These are phyloP conservation scores for Speleostelium caveatum DNA, from an alignment of 78 protist genomes.

Conservation along the genomic window DNA sequence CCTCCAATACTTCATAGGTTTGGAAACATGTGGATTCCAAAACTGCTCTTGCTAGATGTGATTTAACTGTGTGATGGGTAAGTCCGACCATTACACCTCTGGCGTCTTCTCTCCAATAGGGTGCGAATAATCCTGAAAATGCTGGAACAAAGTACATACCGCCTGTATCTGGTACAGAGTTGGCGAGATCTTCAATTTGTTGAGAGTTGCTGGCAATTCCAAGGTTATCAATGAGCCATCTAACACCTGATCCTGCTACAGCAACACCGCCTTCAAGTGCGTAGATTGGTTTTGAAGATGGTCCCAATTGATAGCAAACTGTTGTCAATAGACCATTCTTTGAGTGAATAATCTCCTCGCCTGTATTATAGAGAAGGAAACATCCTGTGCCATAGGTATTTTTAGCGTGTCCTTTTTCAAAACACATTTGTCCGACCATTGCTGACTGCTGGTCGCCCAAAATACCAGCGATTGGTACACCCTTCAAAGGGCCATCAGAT, in stretches of 20 bases:
- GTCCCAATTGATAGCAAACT: constrained; percentile 92
- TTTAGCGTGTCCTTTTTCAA: constrained; percentile 91
- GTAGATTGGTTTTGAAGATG: neutral
- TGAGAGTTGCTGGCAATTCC: constrained; percentile 32
- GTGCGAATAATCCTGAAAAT: constrained; percentile 92
- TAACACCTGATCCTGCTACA: constrained; percentile 91
- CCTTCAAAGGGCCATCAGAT: constrained; percentile 17
- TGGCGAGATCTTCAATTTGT: constrained; percentile 85
- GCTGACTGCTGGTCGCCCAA: constrained; percentile 99
- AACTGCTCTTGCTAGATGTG: constrained; percentile 90
- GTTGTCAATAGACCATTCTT: constrained; percentile 97
- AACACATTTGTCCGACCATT: constrained; percentile 96
- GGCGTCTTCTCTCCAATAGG: constrained; percentile 92
- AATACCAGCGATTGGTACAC: constrained; percentile 72
- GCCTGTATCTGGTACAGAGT: constrained; percentile 74
- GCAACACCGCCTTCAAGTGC: constrained; percentile 93
- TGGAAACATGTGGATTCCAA: constrained; percentile 89
- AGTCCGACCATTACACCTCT: constrained; percentile 87
- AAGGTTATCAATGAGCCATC: constrained; percentile 91
- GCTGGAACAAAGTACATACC: constrained; percentile 94
- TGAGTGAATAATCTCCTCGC: constrained; percentile 84
- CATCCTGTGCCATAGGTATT: constrained; percentile 99
- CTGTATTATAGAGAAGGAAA: constrained; percentile 95
- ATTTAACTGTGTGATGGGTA: constrained; percentile 83
- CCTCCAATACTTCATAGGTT: constrained; percentile 81